phyloP scores from a whole-genome alignment of 2,329 filamentous ascomycete species.

The Fusarium irregulare region DNA sequence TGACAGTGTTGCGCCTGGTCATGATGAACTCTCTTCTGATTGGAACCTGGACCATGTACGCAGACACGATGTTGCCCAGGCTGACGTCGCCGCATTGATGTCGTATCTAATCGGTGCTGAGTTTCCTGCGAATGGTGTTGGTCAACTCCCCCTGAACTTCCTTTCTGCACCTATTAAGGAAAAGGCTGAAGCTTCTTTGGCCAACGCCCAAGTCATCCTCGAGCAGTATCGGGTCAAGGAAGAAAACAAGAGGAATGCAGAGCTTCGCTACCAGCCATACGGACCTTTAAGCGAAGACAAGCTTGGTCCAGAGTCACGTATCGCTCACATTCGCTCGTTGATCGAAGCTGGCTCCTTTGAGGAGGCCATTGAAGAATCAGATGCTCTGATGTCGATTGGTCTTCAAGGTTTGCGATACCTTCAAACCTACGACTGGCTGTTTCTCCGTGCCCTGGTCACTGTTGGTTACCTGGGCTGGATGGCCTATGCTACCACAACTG shows the following conservation, averaged over 20 bases:
- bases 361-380: conserved; percentile 82
- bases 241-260: conserved; percentile 78
- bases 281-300: conserved; percentile 72
- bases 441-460: conserved; percentile 88
- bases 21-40: conserved; percentile 91
- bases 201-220: conserved; percentile 86
- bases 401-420: conserved; percentile 90
- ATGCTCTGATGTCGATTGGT: conserved; percentile 78
- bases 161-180: conserved; percentile 76
- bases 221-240: conserved; percentile 99
- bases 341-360: conserved; percentile 76
- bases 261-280: conserved; percentile 83
- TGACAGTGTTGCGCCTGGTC: conserved; percentile 74
- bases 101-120: conserved; percentile 87
- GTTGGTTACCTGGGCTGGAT: conserved; percentile 96
- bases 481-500: conserved; percentile 87
- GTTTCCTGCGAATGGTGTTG: conserved; percentile 96
- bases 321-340: conserved; percentile 73
- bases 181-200: conserved; percentile 85
- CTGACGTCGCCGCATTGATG: conserved; percentile 95
- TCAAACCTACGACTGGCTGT: conserved; percentile 98
- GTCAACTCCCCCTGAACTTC: conserved; percentile 87
- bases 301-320: conserved; percentile 72
- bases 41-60: conserved; percentile 85
- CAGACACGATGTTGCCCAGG: conserved; percentile 91